phyloP scores from a whole-genome alignment of 306 rosid species.

The Carpinus viminea region DNA sequence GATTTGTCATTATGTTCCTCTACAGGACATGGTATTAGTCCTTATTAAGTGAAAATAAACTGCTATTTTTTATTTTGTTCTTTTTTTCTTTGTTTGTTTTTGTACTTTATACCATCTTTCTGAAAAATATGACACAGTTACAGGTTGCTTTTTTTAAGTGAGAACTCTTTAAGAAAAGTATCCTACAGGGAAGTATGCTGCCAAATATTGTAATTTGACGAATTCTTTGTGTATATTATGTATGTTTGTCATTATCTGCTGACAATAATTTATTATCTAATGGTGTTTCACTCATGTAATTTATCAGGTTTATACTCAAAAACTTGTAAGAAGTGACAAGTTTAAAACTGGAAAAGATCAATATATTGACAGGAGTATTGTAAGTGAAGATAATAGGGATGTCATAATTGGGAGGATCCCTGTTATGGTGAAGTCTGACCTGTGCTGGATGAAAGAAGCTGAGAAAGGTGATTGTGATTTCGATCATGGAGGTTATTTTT shows the following conservation, averaged over 20 bases:
- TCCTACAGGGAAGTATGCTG: background rate
- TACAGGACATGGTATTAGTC: background rate
- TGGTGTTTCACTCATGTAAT: constrained; percentile 24
- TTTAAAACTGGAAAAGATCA: constrained; percentile 81
- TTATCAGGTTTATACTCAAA: constrained; percentile 59
- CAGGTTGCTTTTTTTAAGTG: background rate
- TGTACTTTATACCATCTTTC: background rate
- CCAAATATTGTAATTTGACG: background rate
- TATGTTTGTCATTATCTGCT: background rate
- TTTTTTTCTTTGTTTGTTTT: background rate
- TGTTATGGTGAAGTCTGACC: constrained; percentile 89
- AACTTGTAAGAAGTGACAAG: constrained; percentile 66
- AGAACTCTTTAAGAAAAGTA: background rate
- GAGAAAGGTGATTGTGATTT: constrained; percentile 81
- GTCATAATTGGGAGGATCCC: constrained; percentile 75
- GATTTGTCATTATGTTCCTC: background rate
- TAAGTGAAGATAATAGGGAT: constrained; percentile 50
- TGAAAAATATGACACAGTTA: background rate
- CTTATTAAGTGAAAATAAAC: background rate
- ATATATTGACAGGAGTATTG: constrained; percentile 37
- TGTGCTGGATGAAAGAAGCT: constrained; percentile 79
- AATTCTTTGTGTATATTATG: background rate
- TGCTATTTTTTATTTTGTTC: background rate
- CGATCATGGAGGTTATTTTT: constrained; percentile 90
- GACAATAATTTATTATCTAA: constrained; percentile 2